Conservation (phyloP, 2,329 filamentous ascomycete species). For the Alternaria ventricosa region DNA sequence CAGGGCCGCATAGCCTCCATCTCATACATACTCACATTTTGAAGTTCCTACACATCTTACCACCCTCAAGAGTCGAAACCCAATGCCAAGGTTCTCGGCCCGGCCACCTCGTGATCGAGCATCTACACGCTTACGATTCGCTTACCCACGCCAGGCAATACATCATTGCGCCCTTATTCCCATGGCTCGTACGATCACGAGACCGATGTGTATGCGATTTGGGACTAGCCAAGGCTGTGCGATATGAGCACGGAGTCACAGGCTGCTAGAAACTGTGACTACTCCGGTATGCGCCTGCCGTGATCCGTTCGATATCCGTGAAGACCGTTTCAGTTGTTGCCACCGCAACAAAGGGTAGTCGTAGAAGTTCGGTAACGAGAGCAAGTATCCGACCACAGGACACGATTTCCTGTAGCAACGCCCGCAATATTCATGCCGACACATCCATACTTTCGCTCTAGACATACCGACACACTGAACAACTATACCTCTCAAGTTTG, state of each 20-base stretch:
- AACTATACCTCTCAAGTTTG: not conserved
- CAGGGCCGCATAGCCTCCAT: not conserved
- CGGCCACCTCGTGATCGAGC: constrained; percentile 2
- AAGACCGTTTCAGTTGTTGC: not conserved
- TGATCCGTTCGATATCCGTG: constrained; percentile 1
- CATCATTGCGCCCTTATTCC: constrained; percentile 1
- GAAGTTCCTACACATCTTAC: not conserved
- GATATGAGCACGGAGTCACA: constrained; percentile 1
- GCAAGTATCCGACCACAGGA: not conserved
- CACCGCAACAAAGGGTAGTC: not conserved
- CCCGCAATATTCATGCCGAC: not conserved
- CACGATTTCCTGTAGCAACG: not conserved
- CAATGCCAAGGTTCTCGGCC: constrained; percentile 17
- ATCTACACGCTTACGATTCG: constrained; percentile 10
- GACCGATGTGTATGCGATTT: not conserved
- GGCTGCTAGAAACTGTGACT: not conserved
- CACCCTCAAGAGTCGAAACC: not conserved
- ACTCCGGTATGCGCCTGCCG: constrained; percentile 6
- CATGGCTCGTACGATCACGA: constrained; percentile 13
- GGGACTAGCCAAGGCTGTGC: constrained; percentile 12
- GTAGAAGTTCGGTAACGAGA: not conserved
- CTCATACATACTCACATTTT: not conserved
- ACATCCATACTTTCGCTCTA: not conserved
- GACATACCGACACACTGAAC: not conserved
- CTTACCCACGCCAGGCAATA: not conserved